Conservation (phyloP, 2,329 filamentous ascomycete species). For the Apiospora hydei region DNA sequence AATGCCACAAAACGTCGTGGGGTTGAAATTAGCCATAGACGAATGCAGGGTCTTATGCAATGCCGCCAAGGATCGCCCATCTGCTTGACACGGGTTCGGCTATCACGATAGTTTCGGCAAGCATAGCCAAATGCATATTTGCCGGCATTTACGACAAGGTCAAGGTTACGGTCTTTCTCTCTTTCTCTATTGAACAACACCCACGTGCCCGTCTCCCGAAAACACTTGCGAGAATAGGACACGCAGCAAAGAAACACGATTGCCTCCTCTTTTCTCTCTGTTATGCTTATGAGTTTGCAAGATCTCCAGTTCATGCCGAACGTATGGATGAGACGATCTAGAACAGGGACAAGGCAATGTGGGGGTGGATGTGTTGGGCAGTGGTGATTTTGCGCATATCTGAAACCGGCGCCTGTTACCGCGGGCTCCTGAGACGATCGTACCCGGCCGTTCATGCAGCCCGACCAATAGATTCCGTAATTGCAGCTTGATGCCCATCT, state of each 20-base stretch:
- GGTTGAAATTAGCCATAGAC: not conserved
- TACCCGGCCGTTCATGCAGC: not conserved
- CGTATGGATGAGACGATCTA: conserved; percentile 15
- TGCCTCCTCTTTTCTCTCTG: not conserved
- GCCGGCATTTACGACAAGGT: not conserved
- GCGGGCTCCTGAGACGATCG: conserved; percentile 6
- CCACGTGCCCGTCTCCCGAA: not conserved
- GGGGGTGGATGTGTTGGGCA: not conserved
- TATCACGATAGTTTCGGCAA: not conserved
- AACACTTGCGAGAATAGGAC: not conserved
- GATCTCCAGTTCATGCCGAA: not conserved
- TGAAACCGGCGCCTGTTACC: conserved; percentile 3
- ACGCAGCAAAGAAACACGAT: not conserved
- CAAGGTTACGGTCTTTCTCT: not conserved
- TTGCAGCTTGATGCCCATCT: not conserved
- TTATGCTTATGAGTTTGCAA: not conserved
- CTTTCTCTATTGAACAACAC: not conserved
- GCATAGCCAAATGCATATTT: not conserved
- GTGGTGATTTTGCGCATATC: conserved; percentile 4
- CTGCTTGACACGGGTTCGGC: not conserved
- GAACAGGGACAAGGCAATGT: not conserved
- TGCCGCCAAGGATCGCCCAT: not conserved
- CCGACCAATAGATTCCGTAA: not conserved
- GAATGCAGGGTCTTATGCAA: not conserved
- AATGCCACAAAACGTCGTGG: not conserved